phyloP scores from a whole-genome alignment of 2,329 filamentous ascomycete genomes.

The Mycosphaerella arachidis region DNA sequence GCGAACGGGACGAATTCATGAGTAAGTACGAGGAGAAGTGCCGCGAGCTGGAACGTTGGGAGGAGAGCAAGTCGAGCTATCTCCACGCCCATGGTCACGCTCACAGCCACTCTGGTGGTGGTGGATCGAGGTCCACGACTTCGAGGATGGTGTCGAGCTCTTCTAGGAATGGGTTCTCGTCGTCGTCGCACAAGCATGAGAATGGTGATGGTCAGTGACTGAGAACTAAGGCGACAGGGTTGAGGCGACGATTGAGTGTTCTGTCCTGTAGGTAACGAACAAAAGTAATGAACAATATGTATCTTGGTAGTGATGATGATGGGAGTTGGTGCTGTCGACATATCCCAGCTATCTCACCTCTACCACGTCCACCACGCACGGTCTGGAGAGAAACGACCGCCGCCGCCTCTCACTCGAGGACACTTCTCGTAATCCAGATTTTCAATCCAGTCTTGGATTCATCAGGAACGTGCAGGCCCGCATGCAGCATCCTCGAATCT shows the following conservation, averaged over 20 bases:
- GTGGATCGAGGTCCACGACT: not conserved
- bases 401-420: no score
- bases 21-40: conserved; percentile 26
- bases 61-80: conserved; percentile 17
- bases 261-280: not conserved
- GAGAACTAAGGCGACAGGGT: not conserved
- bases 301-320: not conserved
- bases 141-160: conserved; percentile 1
- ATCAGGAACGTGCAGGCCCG: not conserved
- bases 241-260: not conserved
- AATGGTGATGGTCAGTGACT: not conserved
- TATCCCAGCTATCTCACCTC: no score
- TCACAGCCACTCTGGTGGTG: not conserved
- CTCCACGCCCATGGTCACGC: conserved; percentile 11
- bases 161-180: conserved; percentile 4
- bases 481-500: conserved; percentile 2
- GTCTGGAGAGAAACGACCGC: no score
- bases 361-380: no score
- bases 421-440: not conserved
- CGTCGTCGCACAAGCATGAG: conserved; percentile 5
- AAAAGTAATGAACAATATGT: not conserved
- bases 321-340: no score
- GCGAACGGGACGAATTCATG: conserved; percentile 24
- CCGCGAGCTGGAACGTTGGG: conserved; percentile 26
- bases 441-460: not conserved